These are phyloP conservation scores for Cajanus cajan DNA, from an alignment of 306 rosid species.

Conservation along the genomic window DNA sequence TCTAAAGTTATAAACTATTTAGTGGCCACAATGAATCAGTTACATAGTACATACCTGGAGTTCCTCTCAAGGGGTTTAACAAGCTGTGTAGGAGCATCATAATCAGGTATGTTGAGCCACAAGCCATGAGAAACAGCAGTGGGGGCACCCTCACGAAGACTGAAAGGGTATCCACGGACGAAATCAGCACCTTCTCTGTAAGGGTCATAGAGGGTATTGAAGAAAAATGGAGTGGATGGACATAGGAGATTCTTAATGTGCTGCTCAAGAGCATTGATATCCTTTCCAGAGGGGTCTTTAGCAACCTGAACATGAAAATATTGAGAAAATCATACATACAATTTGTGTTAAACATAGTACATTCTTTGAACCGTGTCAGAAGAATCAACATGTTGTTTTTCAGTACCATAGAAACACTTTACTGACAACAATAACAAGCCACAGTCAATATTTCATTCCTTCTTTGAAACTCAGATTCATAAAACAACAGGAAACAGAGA, in stretches of 20 bases:
- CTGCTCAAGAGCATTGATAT: slow-evolving; percentile 88
- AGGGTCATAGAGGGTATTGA: slow-evolving; percentile 90
- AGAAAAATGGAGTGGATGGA: slow-evolving; percentile 77
- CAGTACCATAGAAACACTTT: background rate
- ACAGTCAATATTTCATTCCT: background rate
- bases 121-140: slow-evolving; percentile 89
- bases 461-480: background rate
- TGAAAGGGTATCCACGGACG: slow-evolving; percentile 88
- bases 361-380: background rate
- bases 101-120: slow-evolving; percentile 91
- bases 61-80: slow-evolving; percentile 88
- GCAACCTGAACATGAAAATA: slow-evolving; percentile 59
- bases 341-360: background rate
- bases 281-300: slow-evolving; percentile 73
- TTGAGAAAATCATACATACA: slow-evolving; percentile 9
- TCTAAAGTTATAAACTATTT: background rate
- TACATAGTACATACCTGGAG: slow-evolving; percentile 45
- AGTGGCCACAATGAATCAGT: background rate
- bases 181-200: slow-evolving; percentile 84
- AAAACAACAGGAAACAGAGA: background rate
- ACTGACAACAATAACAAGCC: background rate
- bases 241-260: slow-evolving; percentile 73
- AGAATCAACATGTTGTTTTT: background rate
- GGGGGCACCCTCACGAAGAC: slow-evolving; percentile 71
- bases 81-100: slow-evolving; percentile 92